phyloP scores from a whole-genome alignment of 108 stramenopile species.

The Nitzschia sp. region DNA sequence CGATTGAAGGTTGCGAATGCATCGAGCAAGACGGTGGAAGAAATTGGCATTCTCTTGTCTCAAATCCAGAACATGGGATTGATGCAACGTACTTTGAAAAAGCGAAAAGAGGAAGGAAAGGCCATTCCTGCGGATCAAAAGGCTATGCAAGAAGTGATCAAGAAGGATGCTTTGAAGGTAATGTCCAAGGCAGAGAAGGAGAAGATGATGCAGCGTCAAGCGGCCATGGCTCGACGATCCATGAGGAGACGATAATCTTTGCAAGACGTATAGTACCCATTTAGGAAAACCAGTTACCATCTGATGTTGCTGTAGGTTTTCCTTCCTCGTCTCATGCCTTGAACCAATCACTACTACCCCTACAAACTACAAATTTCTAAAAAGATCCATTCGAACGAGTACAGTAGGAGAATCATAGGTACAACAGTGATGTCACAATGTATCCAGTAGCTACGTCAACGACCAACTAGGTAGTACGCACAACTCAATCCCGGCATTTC shows the following conservation, averaged over 20 bases:
- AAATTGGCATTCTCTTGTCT: slow-evolving; percentile 55
- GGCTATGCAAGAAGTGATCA: slow-evolving; percentile 62
- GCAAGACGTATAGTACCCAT: background rate
- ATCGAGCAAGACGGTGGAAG: slow-evolving; percentile 57
- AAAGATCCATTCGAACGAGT: too few species aligned
- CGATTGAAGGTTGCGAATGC: slow-evolving; percentile 45
- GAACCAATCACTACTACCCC: background rate
- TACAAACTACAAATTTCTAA: background rate
- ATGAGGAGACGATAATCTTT: slow-evolving; percentile 23
- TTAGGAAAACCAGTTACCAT: too few species aligned
- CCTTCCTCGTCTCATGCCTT: too few species aligned
- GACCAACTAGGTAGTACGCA: too few species aligned
- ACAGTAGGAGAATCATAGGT: too few species aligned
- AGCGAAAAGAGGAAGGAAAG: slow-evolving; percentile 57
- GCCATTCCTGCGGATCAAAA: slow-evolving; percentile 60
- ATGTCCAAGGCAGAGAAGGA: slow-evolving; percentile 64
- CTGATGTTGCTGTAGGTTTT: background rate
- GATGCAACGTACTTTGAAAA: slow-evolving; percentile 77
- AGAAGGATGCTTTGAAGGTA: slow-evolving; percentile 57
- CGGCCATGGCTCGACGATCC: slow-evolving; percentile 27
- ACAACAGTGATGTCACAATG: too few species aligned
- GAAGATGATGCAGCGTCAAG: slow-evolving; percentile 44
- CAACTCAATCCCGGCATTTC: background rate
- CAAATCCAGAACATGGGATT: slow-evolving; percentile 76
- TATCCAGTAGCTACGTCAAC: too few species aligned